Conservation (phyloP, 352 stramenopile species). For the Globisporangium middletonii region DNA sequence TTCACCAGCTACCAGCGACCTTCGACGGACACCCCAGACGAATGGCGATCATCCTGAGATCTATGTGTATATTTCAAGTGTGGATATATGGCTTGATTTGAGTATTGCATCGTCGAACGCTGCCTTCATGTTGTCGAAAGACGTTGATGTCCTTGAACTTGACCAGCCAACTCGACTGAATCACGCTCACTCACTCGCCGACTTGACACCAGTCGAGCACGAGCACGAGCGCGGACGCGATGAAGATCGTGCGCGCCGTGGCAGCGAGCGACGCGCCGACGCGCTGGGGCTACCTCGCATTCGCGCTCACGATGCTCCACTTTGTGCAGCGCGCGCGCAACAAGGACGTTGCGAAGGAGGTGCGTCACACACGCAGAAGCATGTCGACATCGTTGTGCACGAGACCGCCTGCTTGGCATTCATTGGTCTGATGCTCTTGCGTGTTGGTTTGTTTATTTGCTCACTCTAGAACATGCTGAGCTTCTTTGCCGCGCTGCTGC, state of each 20-base stretch:
- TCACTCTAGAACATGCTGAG: constrained; percentile 33
- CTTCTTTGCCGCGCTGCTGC: constrained; percentile 48
- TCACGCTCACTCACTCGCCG: too few relatives aligned
- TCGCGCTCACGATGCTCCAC: constrained; percentile 31
- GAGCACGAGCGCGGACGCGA: constrained; percentile 1
- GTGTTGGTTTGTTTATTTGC: background rate
- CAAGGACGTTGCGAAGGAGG: constrained; percentile 40
- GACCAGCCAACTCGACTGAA: too few relatives aligned
- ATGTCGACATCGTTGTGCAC: background rate
- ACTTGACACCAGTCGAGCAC: background rate
- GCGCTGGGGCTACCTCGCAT: constrained; percentile 36
- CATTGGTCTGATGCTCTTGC: too few relatives aligned
- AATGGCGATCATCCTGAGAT: too few relatives aligned
- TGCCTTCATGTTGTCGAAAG: too few relatives aligned
- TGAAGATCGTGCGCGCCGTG: constrained; percentile 31
- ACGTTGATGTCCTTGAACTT: too few relatives aligned
- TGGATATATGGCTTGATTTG: too few relatives aligned
- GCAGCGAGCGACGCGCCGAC: constrained; percentile 15
- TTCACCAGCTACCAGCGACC: too few relatives aligned
- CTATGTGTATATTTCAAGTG: too few relatives aligned
- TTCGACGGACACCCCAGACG: too few relatives aligned
- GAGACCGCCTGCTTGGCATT: too few relatives aligned
- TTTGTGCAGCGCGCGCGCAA: constrained; percentile 33
- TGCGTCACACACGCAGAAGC: constrained; percentile 1
- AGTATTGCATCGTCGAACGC: too few relatives aligned